Conservation (phyloP, 2,329 filamentous ascomycete genomes). For the Pseudogymnoascus sp. region DNA sequence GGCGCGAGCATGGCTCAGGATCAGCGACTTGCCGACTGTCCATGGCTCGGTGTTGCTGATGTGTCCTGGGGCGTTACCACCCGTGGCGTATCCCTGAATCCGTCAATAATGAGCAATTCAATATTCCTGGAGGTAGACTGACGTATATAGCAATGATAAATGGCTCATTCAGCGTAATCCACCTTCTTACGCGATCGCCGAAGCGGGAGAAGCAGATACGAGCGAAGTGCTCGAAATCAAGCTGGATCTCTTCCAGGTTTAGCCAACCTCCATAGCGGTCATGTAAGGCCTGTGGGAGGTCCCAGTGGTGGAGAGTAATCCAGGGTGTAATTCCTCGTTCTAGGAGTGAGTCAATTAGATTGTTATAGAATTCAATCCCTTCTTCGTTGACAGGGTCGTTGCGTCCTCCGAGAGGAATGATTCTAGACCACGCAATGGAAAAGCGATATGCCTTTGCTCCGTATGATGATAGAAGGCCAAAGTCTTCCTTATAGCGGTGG, state of each 20-base stretch:
- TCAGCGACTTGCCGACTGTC: constrained; percentile 23
- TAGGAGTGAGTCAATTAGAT: constrained; percentile 36
- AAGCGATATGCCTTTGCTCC: constrained; percentile 35
- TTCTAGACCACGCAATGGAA: constrained; percentile 40
- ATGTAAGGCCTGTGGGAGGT: constrained; percentile 30
- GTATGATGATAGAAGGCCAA: constrained; percentile 31
- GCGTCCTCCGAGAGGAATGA: constrained; percentile 38
- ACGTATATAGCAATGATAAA: constrained; percentile 26
- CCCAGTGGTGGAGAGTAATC: constrained; percentile 38
- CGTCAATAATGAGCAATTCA: not conserved
- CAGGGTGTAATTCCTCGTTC: constrained; percentile 36
- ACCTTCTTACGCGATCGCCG: constrained; percentile 31
- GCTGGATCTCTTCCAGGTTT: constrained; percentile 21
- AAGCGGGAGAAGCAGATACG: constrained; percentile 31
- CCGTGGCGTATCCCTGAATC: constrained; percentile 19
- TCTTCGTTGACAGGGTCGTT: constrained; percentile 38
- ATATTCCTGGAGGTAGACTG: constrained; percentile 8
- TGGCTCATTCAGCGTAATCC: constrained; percentile 37
- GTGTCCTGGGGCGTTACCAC: constrained; percentile 22
- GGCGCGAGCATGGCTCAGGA: constrained; percentile 23
- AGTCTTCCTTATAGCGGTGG: constrained; percentile 41
- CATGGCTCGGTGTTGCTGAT: constrained; percentile 23
- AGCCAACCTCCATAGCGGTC: constrained; percentile 34
- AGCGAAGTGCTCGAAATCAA: constrained; percentile 35
- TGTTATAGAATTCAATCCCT: constrained; percentile 39